A percentile compares a stretch with the other conserved stretches of the same genome.
Conservation (phyloP, 169 alveolate species). For the Toxoplasma gondii region DNA sequence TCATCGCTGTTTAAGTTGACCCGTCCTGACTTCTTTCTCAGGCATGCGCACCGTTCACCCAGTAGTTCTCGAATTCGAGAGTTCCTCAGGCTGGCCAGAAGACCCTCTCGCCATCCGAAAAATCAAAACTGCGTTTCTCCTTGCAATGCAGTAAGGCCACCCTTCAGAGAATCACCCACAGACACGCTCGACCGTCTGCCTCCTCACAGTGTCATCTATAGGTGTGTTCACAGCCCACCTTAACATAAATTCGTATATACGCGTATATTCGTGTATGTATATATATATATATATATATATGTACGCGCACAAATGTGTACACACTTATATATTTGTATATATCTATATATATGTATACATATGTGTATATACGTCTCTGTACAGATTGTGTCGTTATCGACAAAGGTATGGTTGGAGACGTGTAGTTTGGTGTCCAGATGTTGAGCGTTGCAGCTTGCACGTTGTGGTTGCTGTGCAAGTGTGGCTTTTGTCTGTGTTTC, state of each 20-base stretch:
- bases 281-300: too few relatives aligned
- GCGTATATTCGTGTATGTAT: too few relatives aligned
- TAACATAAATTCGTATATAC: too few relatives aligned
- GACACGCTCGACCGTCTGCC: background rate
- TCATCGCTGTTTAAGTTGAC: too few relatives aligned
- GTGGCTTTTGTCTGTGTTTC: background rate
- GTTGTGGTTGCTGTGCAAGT: background rate
- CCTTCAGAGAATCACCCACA: background rate
- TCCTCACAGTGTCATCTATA: too few relatives aligned
- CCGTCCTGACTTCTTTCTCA: background rate
- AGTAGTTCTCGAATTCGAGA: conserved; percentile 65
- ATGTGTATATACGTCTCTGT: background rate
- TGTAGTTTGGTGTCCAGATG: too few relatives aligned
- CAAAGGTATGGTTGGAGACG: too few relatives aligned
- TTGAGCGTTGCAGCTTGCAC: background rate
- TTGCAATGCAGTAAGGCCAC: conserved; percentile 59
- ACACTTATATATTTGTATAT: background rate
- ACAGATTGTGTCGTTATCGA: too few relatives aligned
- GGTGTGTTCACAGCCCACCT: background rate
- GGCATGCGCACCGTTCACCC: conserved; percentile 34
- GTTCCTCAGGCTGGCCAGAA: conserved; percentile 67
- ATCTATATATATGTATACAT: background rate
- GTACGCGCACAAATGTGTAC: too few relatives aligned
- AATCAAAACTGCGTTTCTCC: conserved; percentile 64
- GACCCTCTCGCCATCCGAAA: conserved; percentile 54